These are phyloP conservation scores for Phyllosticta citrichinensis DNA, from an alignment of 2,329 filamentous ascomycete species.

Conservation along the genomic window DNA sequence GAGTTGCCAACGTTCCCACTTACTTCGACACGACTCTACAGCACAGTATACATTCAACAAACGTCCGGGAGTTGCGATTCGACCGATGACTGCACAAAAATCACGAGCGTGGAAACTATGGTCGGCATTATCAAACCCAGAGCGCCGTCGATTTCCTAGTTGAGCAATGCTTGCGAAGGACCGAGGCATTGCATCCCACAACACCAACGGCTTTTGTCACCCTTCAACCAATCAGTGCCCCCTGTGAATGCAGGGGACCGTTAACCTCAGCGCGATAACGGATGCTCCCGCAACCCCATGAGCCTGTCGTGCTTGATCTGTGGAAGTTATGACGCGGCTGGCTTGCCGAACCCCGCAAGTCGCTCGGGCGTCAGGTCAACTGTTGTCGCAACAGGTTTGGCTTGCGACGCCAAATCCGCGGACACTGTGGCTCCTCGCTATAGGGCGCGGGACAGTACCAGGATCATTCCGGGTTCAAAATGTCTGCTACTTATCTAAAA, in stretches of 20 bases:
- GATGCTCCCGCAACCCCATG: not conserved
- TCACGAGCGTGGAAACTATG: not conserved
- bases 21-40: not conserved
- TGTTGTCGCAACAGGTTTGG: not conserved
- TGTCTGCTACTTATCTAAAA: not conserved
- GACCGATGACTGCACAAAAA: not conserved
- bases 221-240: not conserved
- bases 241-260: not conserved
- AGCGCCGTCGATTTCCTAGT: not conserved
- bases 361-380: too few species aligned
- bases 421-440: not conserved
- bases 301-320: not conserved
- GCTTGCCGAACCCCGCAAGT: not conserved
- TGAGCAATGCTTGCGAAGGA: not conserved
- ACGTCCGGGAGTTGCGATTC: not conserved
- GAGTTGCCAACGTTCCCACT: not conserved
- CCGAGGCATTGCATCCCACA: not conserved
- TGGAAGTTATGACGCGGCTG: not conserved
- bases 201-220: not conserved
- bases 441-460: too few species aligned
- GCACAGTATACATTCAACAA: not conserved
- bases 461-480: not conserved
- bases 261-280: not conserved
- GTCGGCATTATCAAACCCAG: not conserved
- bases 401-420: not conserved